Base-by-base conservation (phyloP, 768 basidiomycete species). In the Chiua virens region DNA sequence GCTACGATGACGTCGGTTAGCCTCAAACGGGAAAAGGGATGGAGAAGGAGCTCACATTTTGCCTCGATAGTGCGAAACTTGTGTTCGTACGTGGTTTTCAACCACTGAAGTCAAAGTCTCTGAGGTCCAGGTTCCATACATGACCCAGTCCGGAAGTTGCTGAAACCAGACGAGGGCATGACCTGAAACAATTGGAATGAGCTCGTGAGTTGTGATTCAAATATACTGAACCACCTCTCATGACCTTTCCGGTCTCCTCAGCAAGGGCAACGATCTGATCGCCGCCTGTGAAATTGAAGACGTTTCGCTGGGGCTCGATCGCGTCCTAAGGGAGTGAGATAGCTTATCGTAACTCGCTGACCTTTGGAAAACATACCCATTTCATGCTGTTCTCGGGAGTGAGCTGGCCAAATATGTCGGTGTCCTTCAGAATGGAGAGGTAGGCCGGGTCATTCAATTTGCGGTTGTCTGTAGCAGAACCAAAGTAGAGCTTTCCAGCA, bases 391-490 rank as follows among this genome's bases (percentile, higher is more conserved):
- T 60, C 18, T 1, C 61, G 18, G 50, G 58, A 22, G 61, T 63
- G 38, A 63, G 47, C 46, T 60, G 50, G 23, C 54, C 61, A 7
- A 60, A 60, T 35, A 54, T 60, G 0, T n/a, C 35, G 3, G 57
- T 42, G 28, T 52, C 14, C 3, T 42, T 57, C 49, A 54, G 21
- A 21, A 54, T 36, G 15, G 36, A 15, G 18, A 45, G 23, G 27
- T 53, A 64, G 47, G 51, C 41, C 0, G 59, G 49, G 49, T 80
- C 72, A 11, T 57, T 65, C 35, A 80, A 60, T 62, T 79, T 76
- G 2, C 67, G 64, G 61, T 76, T 77, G 61, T 77, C 76, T 3
- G 77, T 78, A 25, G 78, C 77, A 41, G 73, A 64, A 28, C 78
- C 77, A 45, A 78, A 78, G 66, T 79, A 80, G 11, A 70, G 53